Conservation (phyloP, 345 rosid genomes). For the Geranium rotundifolium region DNA sequence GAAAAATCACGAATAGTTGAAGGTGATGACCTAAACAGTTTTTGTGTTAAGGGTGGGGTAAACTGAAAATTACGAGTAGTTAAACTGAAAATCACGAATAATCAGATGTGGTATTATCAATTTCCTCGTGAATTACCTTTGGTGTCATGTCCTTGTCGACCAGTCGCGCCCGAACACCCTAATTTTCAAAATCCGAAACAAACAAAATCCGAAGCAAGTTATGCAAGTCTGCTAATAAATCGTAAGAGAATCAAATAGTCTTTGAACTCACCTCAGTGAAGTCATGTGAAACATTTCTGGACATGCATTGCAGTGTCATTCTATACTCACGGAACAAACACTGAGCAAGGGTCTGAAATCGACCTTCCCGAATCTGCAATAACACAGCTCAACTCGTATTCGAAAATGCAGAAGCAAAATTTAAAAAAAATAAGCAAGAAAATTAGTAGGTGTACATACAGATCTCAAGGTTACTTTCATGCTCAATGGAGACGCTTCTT, state of each 20-base stretch:
- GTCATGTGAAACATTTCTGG: constrained; percentile 41
- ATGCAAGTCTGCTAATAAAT: constrained; percentile 1
- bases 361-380: constrained; percentile 64
- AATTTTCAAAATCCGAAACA: neutral
- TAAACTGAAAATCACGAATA: no score
- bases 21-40: no score
- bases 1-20: no score
- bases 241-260: neutral
- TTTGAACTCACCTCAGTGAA: constrained; percentile 48
- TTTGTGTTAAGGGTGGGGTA: no score
- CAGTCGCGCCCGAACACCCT: constrained; percentile 86
- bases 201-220: neutral
- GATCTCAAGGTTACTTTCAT: constrained; percentile 89
- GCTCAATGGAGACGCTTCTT: constrained; percentile 74
- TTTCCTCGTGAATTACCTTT: constrained; percentile 30
- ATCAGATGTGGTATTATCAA: no score
- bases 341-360: constrained; percentile 69
- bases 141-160: constrained; percentile 71
- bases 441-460: constrained; percentile 33
- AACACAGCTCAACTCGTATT: neutral
- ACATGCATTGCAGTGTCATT: constrained; percentile 65
- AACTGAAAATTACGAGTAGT: no score
- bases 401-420: neutral
- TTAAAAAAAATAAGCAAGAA: neutral
- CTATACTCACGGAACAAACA: constrained; percentile 73